Evolutionary conservation across 108 stramenopile species (phyloP), one percentile per base, ranked within the genome.

Genomic region (Nitzschia sp.): DNA sequence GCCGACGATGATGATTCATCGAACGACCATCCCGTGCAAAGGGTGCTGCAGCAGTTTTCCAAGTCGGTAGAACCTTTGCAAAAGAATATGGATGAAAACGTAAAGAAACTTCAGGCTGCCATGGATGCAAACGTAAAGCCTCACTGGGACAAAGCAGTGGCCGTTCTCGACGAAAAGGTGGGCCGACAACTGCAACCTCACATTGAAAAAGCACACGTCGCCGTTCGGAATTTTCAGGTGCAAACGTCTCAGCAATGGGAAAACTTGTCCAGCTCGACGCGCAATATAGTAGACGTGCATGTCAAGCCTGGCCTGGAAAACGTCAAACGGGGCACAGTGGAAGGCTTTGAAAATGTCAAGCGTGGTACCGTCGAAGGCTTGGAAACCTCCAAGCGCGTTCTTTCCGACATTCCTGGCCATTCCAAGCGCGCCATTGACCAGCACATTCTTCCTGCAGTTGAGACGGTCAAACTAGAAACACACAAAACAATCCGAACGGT

Each of bases 101-200:
- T 55, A 21, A 18, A 36, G 8, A 56, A 55, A 0, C 3, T 56
- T n/a, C 67, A 68, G 28, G 54, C 31, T 18, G 54, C 32, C 6
- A 32, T 68, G n/a, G 68, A 70, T 31, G 55, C 55, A 42, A 23
- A 51, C 18, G 32, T 57, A 13, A 55, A 68, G 21, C 67, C 54
- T 17, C 25, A 56, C 29, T 17, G 38, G 3, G 54, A 55, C 27
- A 56, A 57, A 38, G 51, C 45, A 6, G 2, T 30, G 17, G 0
- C 34, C 3, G 46, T n/a, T 5, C 15, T 45, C 13, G n/a, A 59
- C 11, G 51, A 66, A 54, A 3, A 26, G 30, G 23, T 49, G 0
- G 48, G 0, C 11, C 26, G 11, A 38, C 25, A 27, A 24, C 31
- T 57, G 23, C 55, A 57, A 35, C 67, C 54, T 18, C 25, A 56